Evolutionary conservation across 1,139 yeast genomes (phyloP).

Genomic region (Chernovozyma aurita): DNA sequence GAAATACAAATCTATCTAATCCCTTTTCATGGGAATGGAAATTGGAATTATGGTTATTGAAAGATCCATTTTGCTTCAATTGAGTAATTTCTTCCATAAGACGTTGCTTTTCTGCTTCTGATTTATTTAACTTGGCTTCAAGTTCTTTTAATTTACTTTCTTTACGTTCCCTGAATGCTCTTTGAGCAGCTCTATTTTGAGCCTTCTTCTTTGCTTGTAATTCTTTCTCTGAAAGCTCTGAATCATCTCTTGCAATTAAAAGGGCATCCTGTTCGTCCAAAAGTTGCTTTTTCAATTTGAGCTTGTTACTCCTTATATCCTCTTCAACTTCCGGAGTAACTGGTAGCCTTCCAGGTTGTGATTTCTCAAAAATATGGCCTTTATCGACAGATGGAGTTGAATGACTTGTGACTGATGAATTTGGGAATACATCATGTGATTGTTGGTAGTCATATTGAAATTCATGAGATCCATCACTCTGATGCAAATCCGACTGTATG

Average conservation of each 20-base stretch:
- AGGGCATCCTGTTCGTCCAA: slow-evolving; percentile 37
- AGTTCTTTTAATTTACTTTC: slow-evolving; percentile 70
- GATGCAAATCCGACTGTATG: no score
- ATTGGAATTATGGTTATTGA: not conserved
- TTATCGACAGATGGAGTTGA: not conserved
- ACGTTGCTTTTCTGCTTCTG: slow-evolving; percentile 55
- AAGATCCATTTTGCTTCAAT: not conserved
- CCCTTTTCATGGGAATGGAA: not conserved
- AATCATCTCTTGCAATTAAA: slow-evolving; percentile 36
- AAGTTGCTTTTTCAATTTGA: slow-evolving; percentile 17
- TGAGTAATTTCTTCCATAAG: slow-evolving; percentile 38
- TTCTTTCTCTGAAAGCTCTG: slow-evolving; percentile 45
- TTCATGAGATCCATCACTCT: not conserved
- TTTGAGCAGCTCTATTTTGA: slow-evolving; percentile 85
- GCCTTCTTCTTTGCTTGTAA: slow-evolving; percentile 60
- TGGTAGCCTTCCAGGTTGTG: not conserved
- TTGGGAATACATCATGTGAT: no score
- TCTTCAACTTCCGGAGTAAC: not conserved
- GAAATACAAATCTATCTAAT: slow-evolving; percentile 28
- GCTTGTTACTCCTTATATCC: not conserved
- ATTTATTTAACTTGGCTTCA: slow-evolving; percentile 52
- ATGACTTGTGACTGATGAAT: not conserved
- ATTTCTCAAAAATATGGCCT: not conserved
- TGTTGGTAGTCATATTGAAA: no score
- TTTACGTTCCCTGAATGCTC: slow-evolving; percentile 84